Base-by-base conservation (phyloP, 2,329 filamentous ascomycete genomes). In the Paracoccidioides brasiliensis region DNA sequence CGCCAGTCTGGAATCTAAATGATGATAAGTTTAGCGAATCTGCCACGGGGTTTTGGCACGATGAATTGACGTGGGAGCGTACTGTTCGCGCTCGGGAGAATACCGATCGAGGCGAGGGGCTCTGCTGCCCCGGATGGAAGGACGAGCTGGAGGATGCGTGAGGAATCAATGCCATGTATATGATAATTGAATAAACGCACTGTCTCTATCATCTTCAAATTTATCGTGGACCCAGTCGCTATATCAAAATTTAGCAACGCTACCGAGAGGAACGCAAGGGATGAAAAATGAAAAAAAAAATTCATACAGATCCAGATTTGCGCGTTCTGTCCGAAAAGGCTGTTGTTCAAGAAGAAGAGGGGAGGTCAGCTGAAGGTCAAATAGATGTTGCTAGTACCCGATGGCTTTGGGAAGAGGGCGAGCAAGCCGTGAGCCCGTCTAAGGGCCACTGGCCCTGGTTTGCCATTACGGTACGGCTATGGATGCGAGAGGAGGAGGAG, bases 181-280 rank as follows among this genome's bases (percentile, higher is more conserved):
- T 43, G 56, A 56, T 57, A 50, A 52, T 41, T 44, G 54, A 38
- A 59, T 52, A 42, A 62, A 69, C 71, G 58, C 60, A 75, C 74
- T 65, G 57, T 75, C 74, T 72, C 84, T 78, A 69, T 84, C 80
- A 66, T 88, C 87, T 70, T 93, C 87, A 69, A 83, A 95, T 68
- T 84, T 87, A 74, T 95, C 88, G 70, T 96, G 90, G 63, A 95
- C 88, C 90, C 90, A 96, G 77, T 95, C 90, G 67, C 88, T 88
- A 60, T 44, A 51, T 12, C 28, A 48, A 32, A 22, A 41, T n/a
- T 45, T 56, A 37, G 30, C 43, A 49, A 45, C 32, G 48, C 35
- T 5, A 14, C 40, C 30, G 41, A 42, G 22, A 49, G 22, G 14
- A 33, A 52, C 14, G 41, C 38, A n/a, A 49, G 22, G 14, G 35